Evolutionary conservation across 306 rosid genomes (phyloP).

Genomic region (Glycyrrhiza uralensis): DNA sequence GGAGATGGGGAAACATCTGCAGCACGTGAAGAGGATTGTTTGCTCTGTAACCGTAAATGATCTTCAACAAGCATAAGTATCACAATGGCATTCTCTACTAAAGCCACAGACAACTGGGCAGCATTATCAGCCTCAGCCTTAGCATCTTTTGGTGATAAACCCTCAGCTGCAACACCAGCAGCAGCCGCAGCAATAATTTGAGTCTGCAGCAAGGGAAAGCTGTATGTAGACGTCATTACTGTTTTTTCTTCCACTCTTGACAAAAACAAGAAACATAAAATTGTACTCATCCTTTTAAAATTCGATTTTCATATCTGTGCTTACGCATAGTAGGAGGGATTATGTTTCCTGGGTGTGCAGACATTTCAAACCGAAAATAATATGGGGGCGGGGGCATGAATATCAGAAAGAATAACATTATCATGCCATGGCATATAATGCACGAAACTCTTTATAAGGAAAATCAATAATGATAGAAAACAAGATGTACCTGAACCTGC

Average conservation of each 20-base stretch:
- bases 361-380: slow-evolving; percentile 13
- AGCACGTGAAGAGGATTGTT: slow-evolving; percentile 56
- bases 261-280: slow-evolving; percentile 18
- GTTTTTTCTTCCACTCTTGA: slow-evolving; percentile 22
- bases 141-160: slow-evolving; percentile 80
- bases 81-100: slow-evolving; percentile 97
- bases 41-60: slow-evolving; percentile 90
- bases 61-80: slow-evolving; percentile 99
- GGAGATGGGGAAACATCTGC: slow-evolving; percentile 66
- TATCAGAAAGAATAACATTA: slow-evolving; percentile 4
- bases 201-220: slow-evolving; percentile 72
- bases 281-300: slow-evolving; percentile 2
- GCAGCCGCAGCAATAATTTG: slow-evolving; percentile 98
- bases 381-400: neutral
- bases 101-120: slow-evolving; percentile 96
- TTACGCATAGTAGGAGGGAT: slow-evolving; percentile 3
- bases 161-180: slow-evolving; percentile 95
- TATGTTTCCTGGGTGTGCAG: neutral
- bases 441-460: slow-evolving; percentile 6
- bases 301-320: neutral
- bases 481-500: slow-evolving; percentile 84
- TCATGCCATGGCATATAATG: slow-evolving; percentile 1
- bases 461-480: slow-evolving; percentile 10
- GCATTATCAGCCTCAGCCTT: slow-evolving; percentile 94
- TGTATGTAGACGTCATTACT: slow-evolving; percentile 34